These are phyloP conservation scores for Phialophora macrospora DNA, from an alignment of 2,329 filamentous ascomycete species.

Conservation along the genomic window DNA sequence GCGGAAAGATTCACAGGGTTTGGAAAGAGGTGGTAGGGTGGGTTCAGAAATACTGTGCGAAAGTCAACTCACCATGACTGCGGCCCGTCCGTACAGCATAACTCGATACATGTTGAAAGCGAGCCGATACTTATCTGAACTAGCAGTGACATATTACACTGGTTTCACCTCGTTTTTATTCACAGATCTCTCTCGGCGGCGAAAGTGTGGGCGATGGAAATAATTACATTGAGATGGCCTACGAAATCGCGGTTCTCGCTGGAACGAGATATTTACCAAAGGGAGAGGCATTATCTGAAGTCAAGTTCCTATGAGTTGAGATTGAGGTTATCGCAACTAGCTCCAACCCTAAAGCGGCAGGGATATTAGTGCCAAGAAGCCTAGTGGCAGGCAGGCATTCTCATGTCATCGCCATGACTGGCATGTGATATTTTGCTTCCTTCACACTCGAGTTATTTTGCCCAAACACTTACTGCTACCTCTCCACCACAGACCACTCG, in stretches of 20 bases:
- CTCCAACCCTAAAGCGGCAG: neutral
- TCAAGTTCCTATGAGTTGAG: neutral
- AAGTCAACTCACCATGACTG: neutral
- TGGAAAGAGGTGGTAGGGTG: neutral
- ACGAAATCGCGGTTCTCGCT: neutral
- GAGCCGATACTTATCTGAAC: neutral
- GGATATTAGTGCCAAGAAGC: neutral
- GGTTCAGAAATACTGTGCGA: neutral
- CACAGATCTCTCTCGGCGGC: neutral
- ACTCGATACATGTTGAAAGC: neutral
- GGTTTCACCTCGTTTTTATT: neutral
- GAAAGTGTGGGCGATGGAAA: neutral
- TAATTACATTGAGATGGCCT: neutral
- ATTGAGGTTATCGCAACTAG: neutral
- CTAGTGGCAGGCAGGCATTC: neutral
- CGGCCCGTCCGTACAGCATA: neutral
- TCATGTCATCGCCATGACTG: neutral
- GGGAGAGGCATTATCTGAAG: neutral
- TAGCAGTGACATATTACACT: neutral
- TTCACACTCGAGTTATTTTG: neutral
- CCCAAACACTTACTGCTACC: neutral
- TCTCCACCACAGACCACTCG: neutral
- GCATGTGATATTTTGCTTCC: constrained; percentile 7
- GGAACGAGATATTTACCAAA: neutral
- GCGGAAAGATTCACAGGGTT: neutral